Base-by-base conservation (phyloP, 208 protist species). In the Balamuthia mandrillaris region DNA sequence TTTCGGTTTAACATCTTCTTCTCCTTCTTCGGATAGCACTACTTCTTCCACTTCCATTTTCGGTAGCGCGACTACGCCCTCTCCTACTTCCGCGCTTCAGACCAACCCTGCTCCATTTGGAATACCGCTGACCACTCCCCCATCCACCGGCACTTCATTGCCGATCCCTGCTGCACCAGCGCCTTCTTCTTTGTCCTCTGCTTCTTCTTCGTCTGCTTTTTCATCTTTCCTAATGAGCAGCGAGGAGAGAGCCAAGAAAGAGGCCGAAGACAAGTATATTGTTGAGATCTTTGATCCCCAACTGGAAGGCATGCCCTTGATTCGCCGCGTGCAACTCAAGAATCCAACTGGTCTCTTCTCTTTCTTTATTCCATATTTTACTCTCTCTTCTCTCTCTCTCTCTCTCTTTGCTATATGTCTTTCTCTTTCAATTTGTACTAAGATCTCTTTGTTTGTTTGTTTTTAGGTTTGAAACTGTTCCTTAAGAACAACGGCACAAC, bases 201-300 rank as follows among this genome's bases (percentile, higher is more conserved):
- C 7, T 58, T 58, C 52, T 6, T 58, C 52, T 58, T 14, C 52
- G 14, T 9, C 18, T 16, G 29, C 54, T 7, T 24, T 3, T 14
- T 24, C 14, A n/a, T 7, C 54, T 63, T 2, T 27, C 31, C n/a
- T 12, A 54, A 18, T 14, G 47, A 78, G 21, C 68, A 2, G 52
- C 0, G 29, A 56, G 2, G 75, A 83, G 35, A 83, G 39, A 29
- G 75, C 75, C 3, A 7, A n/a, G 10, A 61, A 41, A 29, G 75
- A 83, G 18, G 75, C 75, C 35, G 56, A 83, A 41, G 75, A 83
- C 54, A 83, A 66, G 51, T 83, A 49, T 16, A 33, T 83, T 37
- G 75, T 83, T 1, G 52, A 83, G 10, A 54, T 83, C 7, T 83
- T 83, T 24, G 75, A 83, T 47, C 75, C 75, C 35, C 61, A 54